These are phyloP conservation scores for Nicotiana paniculata DNA, from an alignment of 257 asterid species.

Conservation along the genomic window DNA sequence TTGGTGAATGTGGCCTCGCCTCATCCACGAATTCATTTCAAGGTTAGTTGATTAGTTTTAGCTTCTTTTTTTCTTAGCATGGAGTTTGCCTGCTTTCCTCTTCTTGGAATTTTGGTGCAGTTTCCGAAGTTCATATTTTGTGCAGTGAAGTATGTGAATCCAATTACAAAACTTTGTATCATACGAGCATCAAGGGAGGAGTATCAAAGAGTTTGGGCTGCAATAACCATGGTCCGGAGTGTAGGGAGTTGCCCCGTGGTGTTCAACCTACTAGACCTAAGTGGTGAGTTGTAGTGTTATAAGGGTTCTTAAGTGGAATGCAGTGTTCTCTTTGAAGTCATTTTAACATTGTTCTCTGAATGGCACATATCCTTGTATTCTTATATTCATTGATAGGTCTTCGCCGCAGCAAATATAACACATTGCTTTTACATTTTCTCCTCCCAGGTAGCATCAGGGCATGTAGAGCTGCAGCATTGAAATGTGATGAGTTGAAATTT, in stretches of 20 bases:
- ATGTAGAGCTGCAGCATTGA: conserved; percentile 75
- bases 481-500: conserved; percentile 70
- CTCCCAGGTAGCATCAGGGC: conserved; percentile 66
- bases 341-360: not conserved
- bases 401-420: not conserved
- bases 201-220: conserved; percentile 67
- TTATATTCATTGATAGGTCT: not conserved
- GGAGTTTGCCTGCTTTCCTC: not conserved
- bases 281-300: conserved; percentile 42
- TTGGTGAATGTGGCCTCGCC: conserved; percentile 93
- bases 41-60: conserved; percentile 32
- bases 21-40: conserved; percentile 58
- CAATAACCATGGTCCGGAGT: conserved; percentile 68
- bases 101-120: not conserved
- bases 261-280: conserved; percentile 73
- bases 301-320: not conserved
- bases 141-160: conserved; percentile 89
- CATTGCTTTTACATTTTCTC: not conserved
- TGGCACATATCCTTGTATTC: not conserved
- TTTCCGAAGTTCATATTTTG: not conserved
- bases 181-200: conserved; percentile 72
- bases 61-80: not conserved
- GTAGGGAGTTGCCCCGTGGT: conserved; percentile 71
- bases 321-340: not conserved
- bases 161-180: conserved; percentile 70